Evolutionary conservation across 2,329 filamentous ascomycete species (phyloP).

Genomic region (Curvularia spicifera): DNA sequence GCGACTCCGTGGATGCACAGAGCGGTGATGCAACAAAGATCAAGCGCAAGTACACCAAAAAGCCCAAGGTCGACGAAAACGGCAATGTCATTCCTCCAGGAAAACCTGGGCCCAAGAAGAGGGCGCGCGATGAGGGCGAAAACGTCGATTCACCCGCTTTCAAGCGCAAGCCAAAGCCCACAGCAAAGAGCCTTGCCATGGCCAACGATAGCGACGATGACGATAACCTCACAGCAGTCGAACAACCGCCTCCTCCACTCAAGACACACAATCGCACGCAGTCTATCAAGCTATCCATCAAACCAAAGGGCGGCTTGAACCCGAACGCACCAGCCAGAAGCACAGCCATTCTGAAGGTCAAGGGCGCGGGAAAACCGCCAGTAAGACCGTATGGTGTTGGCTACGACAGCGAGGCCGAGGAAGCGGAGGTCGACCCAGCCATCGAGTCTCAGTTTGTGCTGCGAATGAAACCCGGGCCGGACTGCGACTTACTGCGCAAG

Average conservation of each 20-base stretch:
- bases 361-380: slow-evolving; percentile 43
- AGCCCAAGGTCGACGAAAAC: slow-evolving; percentile 44
- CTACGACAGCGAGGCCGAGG: slow-evolving; percentile 95
- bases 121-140: slow-evolving; percentile 47
- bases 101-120: slow-evolving; percentile 44
- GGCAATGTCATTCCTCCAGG: slow-evolving; percentile 31
- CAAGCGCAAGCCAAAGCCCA: slow-evolving; percentile 48
- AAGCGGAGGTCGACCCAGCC: slow-evolving; percentile 83
- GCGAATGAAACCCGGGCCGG: slow-evolving; percentile 83
- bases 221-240: slow-evolving; percentile 25
- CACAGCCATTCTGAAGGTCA: slow-evolving; percentile 44
- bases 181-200: slow-evolving; percentile 41
- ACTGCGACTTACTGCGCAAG: slow-evolving; percentile 81
- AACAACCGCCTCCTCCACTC: slow-evolving; percentile 19
- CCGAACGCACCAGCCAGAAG: slow-evolving; percentile 24
- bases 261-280: slow-evolving; percentile 26
- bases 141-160: slow-evolving; percentile 33
- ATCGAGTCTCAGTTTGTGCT: slow-evolving; percentile 90
- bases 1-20: slow-evolving; percentile 34
- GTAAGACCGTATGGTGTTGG: slow-evolving; percentile 76
- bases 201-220: slow-evolving; percentile 38
- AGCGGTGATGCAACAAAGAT: slow-evolving; percentile 47
- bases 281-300: slow-evolving; percentile 44
- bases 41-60: slow-evolving; percentile 54
- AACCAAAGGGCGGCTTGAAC: slow-evolving; percentile 33